These are phyloP conservation scores for Reticulascus tulasneorum DNA, from an alignment of 2,329 filamentous ascomycete species.

Conservation along the genomic window DNA sequence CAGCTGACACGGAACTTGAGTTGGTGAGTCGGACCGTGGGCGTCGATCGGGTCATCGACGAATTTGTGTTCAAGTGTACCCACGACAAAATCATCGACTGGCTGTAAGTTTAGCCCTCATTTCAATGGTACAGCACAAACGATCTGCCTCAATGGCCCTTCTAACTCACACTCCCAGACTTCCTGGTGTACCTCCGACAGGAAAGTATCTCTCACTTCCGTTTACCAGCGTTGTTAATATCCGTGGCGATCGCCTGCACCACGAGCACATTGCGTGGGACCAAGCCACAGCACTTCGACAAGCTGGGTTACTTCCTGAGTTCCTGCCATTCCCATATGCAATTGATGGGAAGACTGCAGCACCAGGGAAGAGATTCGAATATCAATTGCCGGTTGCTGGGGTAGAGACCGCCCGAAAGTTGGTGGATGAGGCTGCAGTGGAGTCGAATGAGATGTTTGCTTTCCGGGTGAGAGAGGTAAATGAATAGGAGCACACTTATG, in stretches of 20 bases:
- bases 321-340: constrained; percentile 52
- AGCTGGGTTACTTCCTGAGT: constrained; percentile 52
- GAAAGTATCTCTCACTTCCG: constrained; percentile 50
- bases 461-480: constrained; percentile 9
- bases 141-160: background rate
- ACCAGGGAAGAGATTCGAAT: constrained; percentile 19
- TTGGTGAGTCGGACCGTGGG: constrained; percentile 69
- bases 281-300: constrained; percentile 61
- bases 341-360: constrained; percentile 8
- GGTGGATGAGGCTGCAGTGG: constrained; percentile 22
- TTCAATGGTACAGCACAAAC: background rate
- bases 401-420: constrained; percentile 27
- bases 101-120: constrained; percentile 48
- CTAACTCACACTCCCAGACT: constrained; percentile 28
- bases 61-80: constrained; percentile 63
- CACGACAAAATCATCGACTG: constrained; percentile 63
- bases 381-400: constrained; percentile 26
- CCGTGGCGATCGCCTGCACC: constrained; percentile 58
- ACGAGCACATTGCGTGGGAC: constrained; percentile 68
- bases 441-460: constrained; percentile 28
- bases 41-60: constrained; percentile 67
- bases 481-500: too few species aligned
- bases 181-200: constrained; percentile 53
- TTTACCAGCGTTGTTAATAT: constrained; percentile 62
- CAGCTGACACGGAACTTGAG: constrained; percentile 62